Base-by-base conservation (phyloP, 2,329 filamentous ascomycete genomes). In the Trichoderma sp. region DNA sequence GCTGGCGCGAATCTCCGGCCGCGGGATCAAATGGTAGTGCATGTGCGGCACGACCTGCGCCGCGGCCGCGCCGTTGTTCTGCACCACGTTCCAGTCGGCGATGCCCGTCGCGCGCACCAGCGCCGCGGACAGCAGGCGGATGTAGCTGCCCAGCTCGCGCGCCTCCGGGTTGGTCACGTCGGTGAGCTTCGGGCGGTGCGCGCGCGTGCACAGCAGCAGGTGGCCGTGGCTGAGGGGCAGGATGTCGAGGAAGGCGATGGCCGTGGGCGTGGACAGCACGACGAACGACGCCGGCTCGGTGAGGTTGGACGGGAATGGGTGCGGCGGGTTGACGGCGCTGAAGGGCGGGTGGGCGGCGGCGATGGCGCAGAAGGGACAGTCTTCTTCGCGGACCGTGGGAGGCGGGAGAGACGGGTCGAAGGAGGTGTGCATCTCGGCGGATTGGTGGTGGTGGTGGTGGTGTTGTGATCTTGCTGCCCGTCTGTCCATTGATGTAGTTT, bases 21-120 rank as follows among this genome's bases (percentile, higher is more conserved):
- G 83, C 0, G 95, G 95, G 40, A 99, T 96, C 64, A 98, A 87
- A 75, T 99, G 96, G 78, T 96, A 98, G 79, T 99, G 95, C 60
- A 96, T 91, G 79, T 98, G 95, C 27, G 92, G 91, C 2, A 98
- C 94, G 19, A 97, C 93, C 81, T 98, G 95, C 2, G 94, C 94
- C 2, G 95, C 95, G 37, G 93, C 88, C 4, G 90, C 90, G 19
- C 95, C 93, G 75, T 97, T 98, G 78, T 98, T 98, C 83, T 98
- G 95, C 68, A 98, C 93, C 35, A 98, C 89, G 79, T 99, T 99
- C 91, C 95, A 98, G 81, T 97, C 94, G 62, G 84, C 85, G 1
- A 93, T 87, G 11, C 90, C 91, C 2, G 90, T 92, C 0, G 89
- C 88, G 63, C 84, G 84, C 37, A 89, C 86, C 47, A 97, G 84